These are phyloP conservation scores for Volvox africanus DNA, from an alignment of 139 green algal species.

Conservation along the genomic window DNA sequence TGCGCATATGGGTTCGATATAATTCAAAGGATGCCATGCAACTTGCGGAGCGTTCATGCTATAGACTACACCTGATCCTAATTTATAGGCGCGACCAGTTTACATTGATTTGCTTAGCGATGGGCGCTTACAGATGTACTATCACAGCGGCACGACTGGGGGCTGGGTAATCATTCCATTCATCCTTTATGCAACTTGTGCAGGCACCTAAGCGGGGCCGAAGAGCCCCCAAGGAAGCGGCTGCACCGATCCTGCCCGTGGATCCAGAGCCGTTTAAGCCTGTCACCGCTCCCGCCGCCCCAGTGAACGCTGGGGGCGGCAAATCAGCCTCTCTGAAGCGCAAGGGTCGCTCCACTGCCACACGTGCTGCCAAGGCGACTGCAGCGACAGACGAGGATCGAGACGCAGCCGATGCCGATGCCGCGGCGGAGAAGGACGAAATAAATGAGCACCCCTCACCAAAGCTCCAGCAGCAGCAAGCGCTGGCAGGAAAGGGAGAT, in stretches of 20 bases:
- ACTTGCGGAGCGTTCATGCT: not conserved
- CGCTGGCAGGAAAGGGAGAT: not conserved
- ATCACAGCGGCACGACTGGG: not conserved
- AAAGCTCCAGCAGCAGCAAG: not conserved
- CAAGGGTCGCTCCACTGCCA: not conserved
- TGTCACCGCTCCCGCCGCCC: not conserved
- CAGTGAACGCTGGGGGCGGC: not conserved
- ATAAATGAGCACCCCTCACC: not conserved
- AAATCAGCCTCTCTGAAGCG: conserved; percentile 29
- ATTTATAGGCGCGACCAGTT: not conserved
- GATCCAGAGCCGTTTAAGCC: not conserved
- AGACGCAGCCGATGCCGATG: not conserved
- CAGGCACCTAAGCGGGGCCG: conserved; percentile 16
- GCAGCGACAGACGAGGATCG: not conserved
- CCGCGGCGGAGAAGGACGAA: not conserved
- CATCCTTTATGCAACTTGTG: not conserved
- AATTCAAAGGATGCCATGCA: not conserved
- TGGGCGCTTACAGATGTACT: not conserved
- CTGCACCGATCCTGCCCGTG: not conserved
- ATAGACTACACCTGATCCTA: no score
- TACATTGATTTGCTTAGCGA: not conserved
- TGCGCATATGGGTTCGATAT: not conserved
- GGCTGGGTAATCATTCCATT: not conserved
- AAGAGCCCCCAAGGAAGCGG: not conserved
- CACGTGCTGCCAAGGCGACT: not conserved